Base-by-base conservation (phyloP, 1,284 basidiomycete genomes). In the Ganoderma multipileum region DNA sequence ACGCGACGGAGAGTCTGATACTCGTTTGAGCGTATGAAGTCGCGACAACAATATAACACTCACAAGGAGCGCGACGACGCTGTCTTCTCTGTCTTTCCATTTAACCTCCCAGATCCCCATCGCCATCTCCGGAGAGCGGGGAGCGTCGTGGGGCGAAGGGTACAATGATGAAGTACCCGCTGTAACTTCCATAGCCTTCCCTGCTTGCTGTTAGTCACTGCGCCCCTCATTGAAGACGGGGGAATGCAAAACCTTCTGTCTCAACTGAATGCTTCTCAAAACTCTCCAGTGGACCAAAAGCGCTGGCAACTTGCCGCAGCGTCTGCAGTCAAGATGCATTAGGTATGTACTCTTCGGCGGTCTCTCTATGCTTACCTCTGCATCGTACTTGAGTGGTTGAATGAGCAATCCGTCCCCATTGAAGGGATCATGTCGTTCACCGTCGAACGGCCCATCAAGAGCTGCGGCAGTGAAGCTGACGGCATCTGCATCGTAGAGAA, bases 11-110 rank as follows among this genome's bases (percentile, higher is more conserved):
- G 83, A 12, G 90, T 87, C 92, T 94, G 71, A 26, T 20, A 14
- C 36, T 18, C 14, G 39, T 8, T 12, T 60, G 8, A 60, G 39
- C 36, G 23, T 42, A 36, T 3, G 39, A 28, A 16, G 23, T 14
- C 4, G 23, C 55, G 11, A 60, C 7, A 26, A 60, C 9, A 6
- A 41, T 23, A 38, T 16, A 26, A 41, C 41, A 60, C 36, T 60
- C 77, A 92, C 92, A 85, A 87, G 86, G 63, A 91, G 80, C 36
- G 92, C 92, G 69, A 81, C 86, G 62, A 93, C 85, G 69, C 90
- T 91, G 71, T 94, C 89, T 68, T 93, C 89, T 52, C 92, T 84
- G 77, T 91, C 86, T 38, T 83, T 82, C 90, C 91, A 94, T 76
- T 94, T 94, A 41, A 92, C 83, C 76, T 91, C 90, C 88, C 90